Evolutionary conservation across 2,329 filamentous ascomycete genomes (phyloP).

Genomic region (Clonostachys rhizophaga): DNA sequence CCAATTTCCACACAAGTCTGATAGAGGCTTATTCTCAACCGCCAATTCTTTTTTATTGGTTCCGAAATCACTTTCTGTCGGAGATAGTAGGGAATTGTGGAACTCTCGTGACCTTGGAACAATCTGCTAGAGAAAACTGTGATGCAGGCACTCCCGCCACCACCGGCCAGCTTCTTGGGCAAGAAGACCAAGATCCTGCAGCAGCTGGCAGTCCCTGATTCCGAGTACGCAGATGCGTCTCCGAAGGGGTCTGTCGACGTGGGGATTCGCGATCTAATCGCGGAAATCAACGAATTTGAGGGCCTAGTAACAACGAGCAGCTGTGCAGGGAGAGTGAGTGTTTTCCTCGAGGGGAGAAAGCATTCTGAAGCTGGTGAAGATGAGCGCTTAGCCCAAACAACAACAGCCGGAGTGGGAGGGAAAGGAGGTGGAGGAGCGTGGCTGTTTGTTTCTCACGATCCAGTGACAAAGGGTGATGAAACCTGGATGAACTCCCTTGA

Average conservation of each 20-base stretch:
- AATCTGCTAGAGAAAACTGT: neutral
- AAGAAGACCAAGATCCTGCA: slow-evolving; percentile 72
- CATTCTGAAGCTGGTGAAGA: slow-evolving; percentile 5
- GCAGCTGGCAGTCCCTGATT: slow-evolving; percentile 63
- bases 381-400: slow-evolving; percentile 26
- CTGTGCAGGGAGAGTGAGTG: slow-evolving; percentile 81
- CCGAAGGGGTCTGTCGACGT: slow-evolving; percentile 85
- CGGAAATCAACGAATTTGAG: slow-evolving; percentile 67
- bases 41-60: too few relatives aligned
- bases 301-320: slow-evolving; percentile 90
- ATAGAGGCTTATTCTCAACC: too few relatives aligned
- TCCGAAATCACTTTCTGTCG: too few relatives aligned
- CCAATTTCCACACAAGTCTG: too few relatives aligned
- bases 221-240: slow-evolving; percentile 75
- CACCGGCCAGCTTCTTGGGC: slow-evolving; percentile 36
- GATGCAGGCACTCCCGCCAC: slow-evolving; percentile 22
- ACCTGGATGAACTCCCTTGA: slow-evolving; percentile 22
- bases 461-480: slow-evolving; percentile 35
- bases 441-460: slow-evolving; percentile 85
- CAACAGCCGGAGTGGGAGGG: slow-evolving; percentile 65
- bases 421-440: slow-evolving; percentile 82
- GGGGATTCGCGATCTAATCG: slow-evolving; percentile 72
- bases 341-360: slow-evolving; percentile 78
- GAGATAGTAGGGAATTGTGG: too few relatives aligned
- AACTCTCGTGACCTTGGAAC: too few relatives aligned